These are phyloP conservation scores for Suhomyces xylopsoci DNA, from an alignment of 805 yeast species.

Conservation along the genomic window DNA sequence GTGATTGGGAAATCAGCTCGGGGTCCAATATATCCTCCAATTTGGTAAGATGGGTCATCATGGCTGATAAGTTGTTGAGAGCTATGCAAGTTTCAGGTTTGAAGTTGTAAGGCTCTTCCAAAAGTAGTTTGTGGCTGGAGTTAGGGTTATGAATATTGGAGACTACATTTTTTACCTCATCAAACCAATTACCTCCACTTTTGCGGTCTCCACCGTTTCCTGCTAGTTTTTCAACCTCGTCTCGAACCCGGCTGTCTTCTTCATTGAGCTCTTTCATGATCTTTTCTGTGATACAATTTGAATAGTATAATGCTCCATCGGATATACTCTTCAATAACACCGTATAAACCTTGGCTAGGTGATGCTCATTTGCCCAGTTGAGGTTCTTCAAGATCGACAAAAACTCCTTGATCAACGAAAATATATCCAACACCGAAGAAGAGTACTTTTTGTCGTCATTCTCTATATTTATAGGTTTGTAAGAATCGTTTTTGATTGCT, in stretches of 20 bases:
- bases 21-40: constrained; percentile 60
- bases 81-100: constrained; percentile 65
- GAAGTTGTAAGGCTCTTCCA: constrained; percentile 55
- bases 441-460: constrained; percentile 45
- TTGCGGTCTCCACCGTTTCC: constrained; percentile 8
- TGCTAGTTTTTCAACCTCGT: background rate
- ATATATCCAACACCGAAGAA: constrained; percentile 65
- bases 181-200: constrained; percentile 39
- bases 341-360: constrained; percentile 61
- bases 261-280: constrained; percentile 44
- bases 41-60: constrained; percentile 45
- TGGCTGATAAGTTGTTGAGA: constrained; percentile 62
- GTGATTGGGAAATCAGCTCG: constrained; percentile 47
- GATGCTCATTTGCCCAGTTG: constrained; percentile 64
- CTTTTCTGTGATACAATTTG: constrained; percentile 34
- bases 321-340: constrained; percentile 60
- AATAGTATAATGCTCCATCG: constrained; percentile 53
- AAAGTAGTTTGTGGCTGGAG: constrained; percentile 20
- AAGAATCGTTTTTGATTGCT: constrained; percentile 57
- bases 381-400: constrained; percentile 55
- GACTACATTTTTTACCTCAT: constrained; percentile 53
- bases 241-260: constrained; percentile 18
- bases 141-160: constrained; percentile 33
- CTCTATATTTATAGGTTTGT: constrained; percentile 48
- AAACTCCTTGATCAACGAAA: constrained; percentile 58